phyloP scores from a whole-genome alignment of 495 filamentous ascomycete species.

The Entonaema liquescens region DNA sequence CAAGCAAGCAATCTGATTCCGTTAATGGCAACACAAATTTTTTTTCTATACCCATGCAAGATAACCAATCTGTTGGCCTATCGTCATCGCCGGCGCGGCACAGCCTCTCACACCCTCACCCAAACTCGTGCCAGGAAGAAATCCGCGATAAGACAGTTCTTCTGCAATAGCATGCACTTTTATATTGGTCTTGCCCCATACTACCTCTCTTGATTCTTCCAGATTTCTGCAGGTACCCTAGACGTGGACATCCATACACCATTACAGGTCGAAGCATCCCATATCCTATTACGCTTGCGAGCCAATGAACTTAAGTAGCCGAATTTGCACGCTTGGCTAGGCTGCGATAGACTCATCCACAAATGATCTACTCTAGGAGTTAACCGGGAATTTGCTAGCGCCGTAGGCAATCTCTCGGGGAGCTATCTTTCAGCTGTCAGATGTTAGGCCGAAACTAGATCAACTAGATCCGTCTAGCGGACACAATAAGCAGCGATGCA shows the following conservation, averaged over 20 bases:
- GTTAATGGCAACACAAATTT: slow-evolving; percentile 34
- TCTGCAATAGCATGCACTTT: slow-evolving; percentile 37
- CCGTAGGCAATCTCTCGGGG: slow-evolving; percentile 33
- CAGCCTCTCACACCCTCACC: slow-evolving; percentile 2
- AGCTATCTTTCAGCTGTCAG: slow-evolving; percentile 36
- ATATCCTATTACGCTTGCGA: slow-evolving; percentile 25
- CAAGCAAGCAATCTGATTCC: slow-evolving; percentile 16
- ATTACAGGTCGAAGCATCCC: slow-evolving; percentile 28
- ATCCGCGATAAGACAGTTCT: slow-evolving; percentile 30
- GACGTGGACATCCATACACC: slow-evolving; percentile 35
- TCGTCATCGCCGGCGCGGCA: slow-evolving; percentile 25
- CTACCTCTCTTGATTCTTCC: slow-evolving; percentile 28
- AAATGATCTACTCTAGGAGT: slow-evolving; percentile 36
- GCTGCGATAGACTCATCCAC: slow-evolving; percentile 28
- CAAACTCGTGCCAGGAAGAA: slow-evolving; percentile 16
- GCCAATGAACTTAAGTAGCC: slow-evolving; percentile 31
- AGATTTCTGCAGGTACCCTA: slow-evolving; percentile 45
- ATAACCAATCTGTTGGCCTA: slow-evolving; percentile 22
- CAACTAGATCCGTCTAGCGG: slow-evolving; percentile 24
- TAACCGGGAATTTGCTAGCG: slow-evolving; percentile 27
- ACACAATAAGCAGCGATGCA: slow-evolving; percentile 18
- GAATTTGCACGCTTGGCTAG: slow-evolving; percentile 31
- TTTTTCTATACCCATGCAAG: slow-evolving; percentile 34
- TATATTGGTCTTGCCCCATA: slow-evolving; percentile 31
- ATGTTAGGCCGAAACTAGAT: slow-evolving; percentile 34